Evolutionary conservation across 345 rosid genomes (phyloP).

Genomic region (Ailanthus altissimus): DNA sequence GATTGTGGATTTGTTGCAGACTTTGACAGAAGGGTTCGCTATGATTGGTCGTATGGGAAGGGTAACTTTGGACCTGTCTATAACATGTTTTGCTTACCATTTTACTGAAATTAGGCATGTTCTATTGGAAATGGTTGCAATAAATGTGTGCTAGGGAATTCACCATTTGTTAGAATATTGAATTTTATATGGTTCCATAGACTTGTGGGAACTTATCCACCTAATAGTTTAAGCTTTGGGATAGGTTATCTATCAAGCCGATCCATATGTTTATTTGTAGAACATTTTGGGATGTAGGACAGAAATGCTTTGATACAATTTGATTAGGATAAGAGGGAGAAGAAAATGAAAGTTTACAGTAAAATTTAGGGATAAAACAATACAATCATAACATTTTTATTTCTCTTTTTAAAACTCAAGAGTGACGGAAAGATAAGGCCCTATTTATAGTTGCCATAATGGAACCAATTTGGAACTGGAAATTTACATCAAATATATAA

Average conservation of each 20-base stretch:
- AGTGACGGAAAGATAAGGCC: not conserved
- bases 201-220: not conserved
- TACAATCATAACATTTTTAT: not conserved
- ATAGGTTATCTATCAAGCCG: not conserved
- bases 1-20: slow-evolving; percentile 44
- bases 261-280: not conserved
- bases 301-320: not conserved
- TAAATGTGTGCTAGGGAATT: not conserved
- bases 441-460: not conserved
- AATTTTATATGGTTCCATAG: not conserved
- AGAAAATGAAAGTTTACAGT: not conserved
- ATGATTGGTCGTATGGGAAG: slow-evolving; percentile 85
- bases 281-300: not conserved
- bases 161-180: not conserved
- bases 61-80: slow-evolving; percentile 39
- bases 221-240: not conserved
- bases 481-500: not conserved
- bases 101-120: not conserved
- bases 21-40: slow-evolving; percentile 83
- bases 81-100: not conserved
- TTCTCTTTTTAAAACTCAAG: not conserved
- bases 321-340: not conserved
- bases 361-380: not conserved
- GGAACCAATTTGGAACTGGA: not conserved
- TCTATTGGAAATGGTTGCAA: not conserved